phyloP scores from a whole-genome alignment of 306 rosid genomes.

The Prunus salicina region DNA sequence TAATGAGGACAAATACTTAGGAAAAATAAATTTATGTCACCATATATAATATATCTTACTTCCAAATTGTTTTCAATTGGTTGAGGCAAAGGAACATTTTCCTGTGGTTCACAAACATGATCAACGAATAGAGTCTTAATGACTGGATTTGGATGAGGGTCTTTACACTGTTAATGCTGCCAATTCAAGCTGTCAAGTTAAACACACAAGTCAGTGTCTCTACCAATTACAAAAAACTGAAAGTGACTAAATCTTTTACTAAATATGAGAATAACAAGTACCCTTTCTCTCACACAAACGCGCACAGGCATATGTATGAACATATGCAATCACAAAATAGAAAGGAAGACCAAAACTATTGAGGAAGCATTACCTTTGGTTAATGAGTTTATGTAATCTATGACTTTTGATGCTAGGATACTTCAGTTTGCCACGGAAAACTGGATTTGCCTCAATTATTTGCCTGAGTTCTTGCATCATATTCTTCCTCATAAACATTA shows the following conservation, averaged over 20 bases:
- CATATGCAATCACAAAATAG: neutral
- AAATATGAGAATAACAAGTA: too few relatives aligned
- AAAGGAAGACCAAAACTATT: too few relatives aligned
- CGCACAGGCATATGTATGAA: neutral
- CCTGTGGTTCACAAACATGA: too few relatives aligned
- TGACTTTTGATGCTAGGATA: slow-evolving; percentile 60
- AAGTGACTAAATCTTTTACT: neutral
- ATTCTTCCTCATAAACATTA: slow-evolving; percentile 67
- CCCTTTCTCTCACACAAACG: neutral
- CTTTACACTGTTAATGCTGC: slow-evolving; percentile 79
- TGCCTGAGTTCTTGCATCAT: slow-evolving; percentile 73
- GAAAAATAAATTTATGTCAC: too few relatives aligned
- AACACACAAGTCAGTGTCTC: slow-evolving; percentile 13
- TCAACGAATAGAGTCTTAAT: too few relatives aligned
- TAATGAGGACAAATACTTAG: too few relatives aligned
- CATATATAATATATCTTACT: too few relatives aligned
- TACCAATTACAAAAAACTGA: neutral
- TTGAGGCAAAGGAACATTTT: too few relatives aligned
- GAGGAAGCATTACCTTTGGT: slow-evolving; percentile 55
- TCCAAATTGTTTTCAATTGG: too few relatives aligned
- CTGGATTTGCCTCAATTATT: slow-evolving; percentile 72
- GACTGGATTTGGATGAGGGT: slow-evolving; percentile 51
- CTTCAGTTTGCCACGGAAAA: slow-evolving; percentile 68
- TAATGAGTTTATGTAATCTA: slow-evolving; percentile 67
- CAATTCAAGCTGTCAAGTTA: slow-evolving; percentile 73